These are phyloP conservation scores for Claviceps sp. DNA, from an alignment of 2,329 filamentous ascomycete species.

Conservation along the genomic window DNA sequence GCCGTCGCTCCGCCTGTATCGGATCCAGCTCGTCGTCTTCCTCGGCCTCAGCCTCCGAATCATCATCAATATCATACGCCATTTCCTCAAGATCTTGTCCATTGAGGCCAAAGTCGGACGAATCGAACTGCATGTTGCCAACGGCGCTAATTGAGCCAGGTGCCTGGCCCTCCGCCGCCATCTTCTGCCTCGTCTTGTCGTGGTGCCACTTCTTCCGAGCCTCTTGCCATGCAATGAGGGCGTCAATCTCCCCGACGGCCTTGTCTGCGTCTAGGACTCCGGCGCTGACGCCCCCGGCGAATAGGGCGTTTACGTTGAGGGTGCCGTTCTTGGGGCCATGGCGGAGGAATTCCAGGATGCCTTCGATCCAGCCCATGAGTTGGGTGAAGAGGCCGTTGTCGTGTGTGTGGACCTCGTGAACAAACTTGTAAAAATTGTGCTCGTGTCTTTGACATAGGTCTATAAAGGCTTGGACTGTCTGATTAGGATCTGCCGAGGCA, in stretches of 20 bases:
- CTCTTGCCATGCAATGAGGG: conserved; percentile 85
- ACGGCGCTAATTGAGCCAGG: conserved; percentile 37
- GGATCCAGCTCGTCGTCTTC: conserved; percentile 72
- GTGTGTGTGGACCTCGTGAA: conserved; percentile 93
- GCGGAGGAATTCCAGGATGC: conserved; percentile 83
- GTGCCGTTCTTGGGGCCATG: conserved; percentile 76
- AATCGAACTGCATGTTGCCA: conserved; percentile 48
- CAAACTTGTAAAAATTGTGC: conserved; percentile 96
- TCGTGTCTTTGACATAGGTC: conserved; percentile 91
- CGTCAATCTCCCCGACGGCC: conserved; percentile 69
- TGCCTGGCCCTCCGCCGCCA: conserved; percentile 64
- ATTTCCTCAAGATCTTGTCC: conserved; percentile 79
- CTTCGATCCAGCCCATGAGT: conserved; percentile 94
- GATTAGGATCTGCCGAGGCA: conserved; percentile 88
- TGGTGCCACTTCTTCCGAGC: conserved; percentile 96
- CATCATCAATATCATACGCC: conserved; percentile 57
- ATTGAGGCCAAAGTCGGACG: conserved; percentile 81
- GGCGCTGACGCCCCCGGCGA: conserved; percentile 62
- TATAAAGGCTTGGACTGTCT: conserved; percentile 96
- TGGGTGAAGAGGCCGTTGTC: conserved; percentile 94
- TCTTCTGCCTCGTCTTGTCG: conserved; percentile 96
- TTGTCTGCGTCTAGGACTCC: conserved; percentile 56
- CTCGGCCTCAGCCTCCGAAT: conserved; percentile 57
- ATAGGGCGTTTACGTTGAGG: conserved; percentile 87
- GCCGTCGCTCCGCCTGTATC: conserved; percentile 71